Base-by-base conservation (phyloP, 1,284 basidiomycete species). In the Ceratobasidium papillatum region DNA sequence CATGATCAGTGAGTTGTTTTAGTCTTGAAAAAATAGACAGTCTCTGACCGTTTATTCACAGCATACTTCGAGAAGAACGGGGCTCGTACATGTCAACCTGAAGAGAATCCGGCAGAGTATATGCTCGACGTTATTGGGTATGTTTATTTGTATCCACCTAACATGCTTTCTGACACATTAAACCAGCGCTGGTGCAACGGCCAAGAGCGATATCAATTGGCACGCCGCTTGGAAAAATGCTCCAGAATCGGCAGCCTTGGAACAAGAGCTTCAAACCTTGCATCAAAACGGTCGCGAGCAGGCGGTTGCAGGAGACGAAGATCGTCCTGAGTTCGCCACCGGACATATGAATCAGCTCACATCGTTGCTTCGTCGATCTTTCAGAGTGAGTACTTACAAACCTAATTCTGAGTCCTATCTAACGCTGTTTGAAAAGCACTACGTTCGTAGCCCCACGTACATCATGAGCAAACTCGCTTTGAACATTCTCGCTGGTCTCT, bases 381-480 rank as follows among this genome's bases (percentile, higher is more conserved):
- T 86, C 76, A 81, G 85, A 71, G 74, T 69, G 51, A 71, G 74
- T 61, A 30, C 38, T 14, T 30, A 2, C 30, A 12, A 36, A 9
- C 5, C 25, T 25, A 19, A 34, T 43, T 30, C 19, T 11, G 17
- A n/a, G 12, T 5, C 38, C 1, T 14, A 22, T 45, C 65, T 62
- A 36, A 63, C 34, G 17, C 4, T 30, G 0, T 3, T 12, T 47
- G 32, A n/a, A 56, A 30, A 69, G 65, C 84, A 86, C 75, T 86
- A 87, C 77, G 90, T 86, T 86, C 83, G 90, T 22, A 86, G 89
- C 75, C 90, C 94, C 1, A 89, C 87, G 0, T 96, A 95, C 80
- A 83, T 95, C 73, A 86, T 91, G 82, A 88, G 92, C 36, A 95
- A 96, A 83, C 79, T 94, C 32, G 83, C 84, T 0, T 32, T 77